A percentile compares a stretch with the other conserved stretches of the same genome.
Evolutionary conservation across 495 filamentous ascomycete species (phyloP).

Genomic region (Corynascus novoguineensis): DNA sequence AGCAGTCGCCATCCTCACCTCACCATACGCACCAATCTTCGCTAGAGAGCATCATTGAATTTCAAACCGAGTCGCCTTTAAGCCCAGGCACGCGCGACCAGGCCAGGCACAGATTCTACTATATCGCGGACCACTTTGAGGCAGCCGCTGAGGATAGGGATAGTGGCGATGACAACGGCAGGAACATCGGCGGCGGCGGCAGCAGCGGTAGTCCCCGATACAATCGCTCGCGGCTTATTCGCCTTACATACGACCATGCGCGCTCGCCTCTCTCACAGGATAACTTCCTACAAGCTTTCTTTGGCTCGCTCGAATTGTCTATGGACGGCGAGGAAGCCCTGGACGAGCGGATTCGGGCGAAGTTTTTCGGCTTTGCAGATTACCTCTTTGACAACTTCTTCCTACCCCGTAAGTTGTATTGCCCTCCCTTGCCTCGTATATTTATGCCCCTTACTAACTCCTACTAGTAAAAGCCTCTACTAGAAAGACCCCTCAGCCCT

Average conservation of each 20-base stretch:
- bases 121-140: conserved; percentile 8
- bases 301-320: conserved; percentile 16
- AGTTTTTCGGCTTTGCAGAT: conserved; percentile 22
- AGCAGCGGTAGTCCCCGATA: background rate
- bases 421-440: background rate
- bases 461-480: background rate
- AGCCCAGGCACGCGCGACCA: conserved; percentile 6
- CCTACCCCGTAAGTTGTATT: conserved; percentile 8
- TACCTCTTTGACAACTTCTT: conserved; percentile 28
- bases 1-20: background rate
- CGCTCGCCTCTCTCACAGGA: conserved; percentile 22
- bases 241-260: conserved; percentile 25
- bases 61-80: conserved; percentile 3
- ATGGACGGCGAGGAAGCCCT: conserved; percentile 16
- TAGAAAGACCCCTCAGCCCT: background rate
- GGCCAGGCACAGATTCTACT: conserved; percentile 4
- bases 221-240: conserved; percentile 18
- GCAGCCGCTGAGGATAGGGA: background rate
- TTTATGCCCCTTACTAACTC: background rate
- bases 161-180: background rate
- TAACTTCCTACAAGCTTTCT: conserved; percentile 23
- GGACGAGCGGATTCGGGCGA: conserved; percentile 11
- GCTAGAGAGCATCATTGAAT: background rate
- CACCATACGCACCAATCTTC: background rate
- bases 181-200: background rate